Percentiles rank a stretch among this genome's conserved stretches.
phyloP scores from a whole-genome alignment of 352 stramenopile species.

The Pythium vanterpoolii region DNA sequence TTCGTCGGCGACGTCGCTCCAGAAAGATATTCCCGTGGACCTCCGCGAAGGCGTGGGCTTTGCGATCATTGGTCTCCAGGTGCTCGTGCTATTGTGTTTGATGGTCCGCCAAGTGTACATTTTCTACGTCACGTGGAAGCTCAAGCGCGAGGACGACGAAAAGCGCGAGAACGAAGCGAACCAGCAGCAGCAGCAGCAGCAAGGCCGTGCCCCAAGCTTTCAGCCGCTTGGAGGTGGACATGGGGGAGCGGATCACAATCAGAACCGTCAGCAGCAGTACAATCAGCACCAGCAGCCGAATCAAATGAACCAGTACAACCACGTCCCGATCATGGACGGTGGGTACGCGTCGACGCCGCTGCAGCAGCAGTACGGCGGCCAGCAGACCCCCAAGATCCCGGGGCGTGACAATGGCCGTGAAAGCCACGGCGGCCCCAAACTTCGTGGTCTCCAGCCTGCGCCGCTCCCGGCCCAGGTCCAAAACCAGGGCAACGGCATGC shows the following conservation, averaged over 20 bases:
- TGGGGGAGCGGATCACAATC: too few relatives aligned
- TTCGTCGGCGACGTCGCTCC: constrained; percentile 64
- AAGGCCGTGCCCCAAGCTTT: constrained; percentile 9
- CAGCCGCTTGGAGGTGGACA: constrained; percentile 20
- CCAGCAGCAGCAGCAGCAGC: not conserved
- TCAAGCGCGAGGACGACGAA: constrained; percentile 33
- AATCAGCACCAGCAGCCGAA: constrained; percentile 15
- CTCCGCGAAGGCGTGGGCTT: constrained; percentile 74
- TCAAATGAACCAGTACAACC: constrained; percentile 17
- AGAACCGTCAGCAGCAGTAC: constrained; percentile 4
- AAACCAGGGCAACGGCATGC: constrained; percentile 5
- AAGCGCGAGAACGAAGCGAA: constrained; percentile 19
- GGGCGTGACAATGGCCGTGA: not conserved
- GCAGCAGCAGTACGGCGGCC: constrained; percentile 13
- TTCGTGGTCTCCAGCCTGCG: constrained; percentile 17
- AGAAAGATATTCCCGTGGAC: constrained; percentile 62
- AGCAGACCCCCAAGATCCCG: constrained; percentile 16
- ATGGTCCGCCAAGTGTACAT: constrained; percentile 86
- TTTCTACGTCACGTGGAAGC: constrained; percentile 86
- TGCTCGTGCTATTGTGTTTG: constrained; percentile 74
- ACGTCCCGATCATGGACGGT: constrained; percentile 23
- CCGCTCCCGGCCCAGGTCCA: constrained; percentile 3
- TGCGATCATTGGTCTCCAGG: constrained; percentile 77
- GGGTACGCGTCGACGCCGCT: constrained; percentile 20
- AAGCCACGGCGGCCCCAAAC: constrained; percentile 2